Evolutionary conservation across 2,329 filamentous ascomycete genomes (phyloP).

Genomic region (Claviceps sp.): DNA sequence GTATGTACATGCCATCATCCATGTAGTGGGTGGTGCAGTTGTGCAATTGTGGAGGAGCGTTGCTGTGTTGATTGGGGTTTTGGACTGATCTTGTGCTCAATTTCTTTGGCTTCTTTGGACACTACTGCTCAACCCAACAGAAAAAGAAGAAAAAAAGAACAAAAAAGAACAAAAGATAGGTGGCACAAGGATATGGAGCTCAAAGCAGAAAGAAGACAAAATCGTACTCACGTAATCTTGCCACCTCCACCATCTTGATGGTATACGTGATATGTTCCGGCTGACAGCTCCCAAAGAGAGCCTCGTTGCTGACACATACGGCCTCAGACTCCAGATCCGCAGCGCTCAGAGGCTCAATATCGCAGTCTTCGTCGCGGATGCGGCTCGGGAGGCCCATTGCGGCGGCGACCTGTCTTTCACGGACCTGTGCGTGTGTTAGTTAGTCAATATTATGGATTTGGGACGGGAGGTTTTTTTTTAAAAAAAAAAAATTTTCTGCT

Average conservation of each 20-base stretch:
- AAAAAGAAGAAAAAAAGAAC: no score
- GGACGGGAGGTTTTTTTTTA: background rate
- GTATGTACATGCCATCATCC: no score
- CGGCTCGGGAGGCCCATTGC: constrained; percentile 23
- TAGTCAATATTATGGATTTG: background rate
- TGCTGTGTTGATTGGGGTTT: no score
- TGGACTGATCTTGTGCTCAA: no score
- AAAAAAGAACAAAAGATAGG: no score
- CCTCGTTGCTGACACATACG: constrained; percentile 6
- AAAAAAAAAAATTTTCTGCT: no score
- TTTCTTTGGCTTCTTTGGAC: no score
- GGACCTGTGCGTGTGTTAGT: constrained; percentile 15
- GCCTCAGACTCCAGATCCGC: constrained; percentile 20
- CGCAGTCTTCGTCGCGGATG: constrained; percentile 25
- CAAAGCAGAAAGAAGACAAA: background rate
- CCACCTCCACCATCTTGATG: constrained; percentile 25
- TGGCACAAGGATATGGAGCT: background rate
- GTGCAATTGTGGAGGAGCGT: no score
- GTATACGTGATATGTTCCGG: constrained; percentile 21
- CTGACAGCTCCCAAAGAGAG: constrained; percentile 18
- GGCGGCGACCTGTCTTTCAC: constrained; percentile 23
- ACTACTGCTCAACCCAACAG: no score
- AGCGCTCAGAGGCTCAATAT: constrained; percentile 20
- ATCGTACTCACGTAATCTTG: constrained; percentile 16
- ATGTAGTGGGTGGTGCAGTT: no score